Conservation (phyloP, 2,329 filamentous ascomycete genomes). For the Fusarium sp. region DNA sequence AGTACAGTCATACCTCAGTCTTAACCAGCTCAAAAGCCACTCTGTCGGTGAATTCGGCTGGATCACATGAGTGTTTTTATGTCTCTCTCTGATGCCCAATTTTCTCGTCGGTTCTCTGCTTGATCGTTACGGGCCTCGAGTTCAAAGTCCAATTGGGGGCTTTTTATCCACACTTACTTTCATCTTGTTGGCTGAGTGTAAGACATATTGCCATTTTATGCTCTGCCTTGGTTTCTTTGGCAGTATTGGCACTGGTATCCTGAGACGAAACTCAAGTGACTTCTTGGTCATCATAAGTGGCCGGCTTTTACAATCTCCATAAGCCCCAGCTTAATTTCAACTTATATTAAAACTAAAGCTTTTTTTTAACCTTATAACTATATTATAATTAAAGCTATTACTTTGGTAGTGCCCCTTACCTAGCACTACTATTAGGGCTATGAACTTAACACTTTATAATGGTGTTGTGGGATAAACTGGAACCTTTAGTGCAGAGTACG, state of each 20-base stretch:
- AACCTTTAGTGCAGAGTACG: too few relatives aligned
- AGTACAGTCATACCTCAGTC: conserved; percentile 59
- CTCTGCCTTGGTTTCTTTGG: conserved; percentile 57
- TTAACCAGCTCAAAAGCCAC: conserved; percentile 56
- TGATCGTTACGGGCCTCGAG: conserved; percentile 58
- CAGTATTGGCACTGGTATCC: conserved; percentile 57
- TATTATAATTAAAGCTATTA: too few relatives aligned
- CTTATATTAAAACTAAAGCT: too few relatives aligned
- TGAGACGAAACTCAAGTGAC: too few relatives aligned
- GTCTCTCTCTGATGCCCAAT: conserved; percentile 57
- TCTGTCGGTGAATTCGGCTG: conserved; percentile 59
- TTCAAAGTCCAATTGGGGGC: conserved; percentile 53
- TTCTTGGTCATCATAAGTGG: too few relatives aligned
- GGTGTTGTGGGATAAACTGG: too few relatives aligned
- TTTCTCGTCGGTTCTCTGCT: conserved; percentile 61
- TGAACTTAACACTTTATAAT: too few relatives aligned
- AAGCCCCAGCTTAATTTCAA: too few relatives aligned
- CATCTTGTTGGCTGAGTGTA: conserved; percentile 59
- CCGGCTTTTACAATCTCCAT: too few relatives aligned
- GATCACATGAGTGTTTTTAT: conserved; percentile 60
- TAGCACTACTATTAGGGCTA: too few relatives aligned
- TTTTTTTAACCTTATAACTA: too few relatives aligned
- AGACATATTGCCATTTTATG: conserved; percentile 61
- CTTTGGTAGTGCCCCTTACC: too few relatives aligned
- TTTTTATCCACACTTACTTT: conserved; percentile 53